Percentiles rank a stretch among this genome's conserved stretches.
Conservation (phyloP, 176 grass and related monocot genomes). For the Ensete glaucum region DNA sequence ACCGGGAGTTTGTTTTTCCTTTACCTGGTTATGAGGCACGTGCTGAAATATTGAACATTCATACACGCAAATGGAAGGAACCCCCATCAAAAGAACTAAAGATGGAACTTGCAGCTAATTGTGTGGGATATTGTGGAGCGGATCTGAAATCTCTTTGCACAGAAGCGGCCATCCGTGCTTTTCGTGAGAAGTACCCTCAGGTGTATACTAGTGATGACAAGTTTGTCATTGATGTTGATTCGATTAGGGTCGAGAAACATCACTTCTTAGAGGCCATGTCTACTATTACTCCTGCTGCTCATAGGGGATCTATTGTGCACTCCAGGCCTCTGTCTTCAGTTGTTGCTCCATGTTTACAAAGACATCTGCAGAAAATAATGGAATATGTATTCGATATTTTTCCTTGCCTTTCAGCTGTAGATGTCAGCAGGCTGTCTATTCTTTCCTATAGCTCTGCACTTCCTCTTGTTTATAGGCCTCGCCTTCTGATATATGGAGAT, state of each 20-base stretch:
- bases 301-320: slow-evolving; percentile 86
- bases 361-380: slow-evolving; percentile 87
- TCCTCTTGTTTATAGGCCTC: slow-evolving; percentile 92
- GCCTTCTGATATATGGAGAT: slow-evolving; percentile 75
- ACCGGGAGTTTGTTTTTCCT: slow-evolving; percentile 95
- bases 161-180: slow-evolving; percentile 91
- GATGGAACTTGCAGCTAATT: slow-evolving; percentile 89
- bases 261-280: slow-evolving; percentile 99
- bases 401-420: slow-evolving; percentile 54
- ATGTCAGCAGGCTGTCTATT: slow-evolving; percentile 57
- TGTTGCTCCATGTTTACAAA: slow-evolving; percentile 73
- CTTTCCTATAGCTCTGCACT: slow-evolving; percentile 69
- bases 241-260: slow-evolving; percentile 63
- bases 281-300: slow-evolving; percentile 86
- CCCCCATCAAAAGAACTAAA: slow-evolving; percentile 71
- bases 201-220: slow-evolving; percentile 98
- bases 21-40: slow-evolving; percentile 94
- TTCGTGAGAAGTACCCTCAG: slow-evolving; percentile 98
- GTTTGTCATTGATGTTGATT: slow-evolving; percentile 98
- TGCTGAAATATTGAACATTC: slow-evolving; percentile 85
- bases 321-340: slow-evolving; percentile 74
- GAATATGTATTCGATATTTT: slow-evolving; percentile 67
- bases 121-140: slow-evolving; percentile 97
- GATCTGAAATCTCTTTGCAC: slow-evolving; percentile 97
- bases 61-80: slow-evolving; percentile 98